Evolutionary conservation across 2,329 filamentous ascomycete genomes (phyloP), one percentile per base, ranked within the genome.

Genomic region (Hirsutella thompsonii): DNA sequence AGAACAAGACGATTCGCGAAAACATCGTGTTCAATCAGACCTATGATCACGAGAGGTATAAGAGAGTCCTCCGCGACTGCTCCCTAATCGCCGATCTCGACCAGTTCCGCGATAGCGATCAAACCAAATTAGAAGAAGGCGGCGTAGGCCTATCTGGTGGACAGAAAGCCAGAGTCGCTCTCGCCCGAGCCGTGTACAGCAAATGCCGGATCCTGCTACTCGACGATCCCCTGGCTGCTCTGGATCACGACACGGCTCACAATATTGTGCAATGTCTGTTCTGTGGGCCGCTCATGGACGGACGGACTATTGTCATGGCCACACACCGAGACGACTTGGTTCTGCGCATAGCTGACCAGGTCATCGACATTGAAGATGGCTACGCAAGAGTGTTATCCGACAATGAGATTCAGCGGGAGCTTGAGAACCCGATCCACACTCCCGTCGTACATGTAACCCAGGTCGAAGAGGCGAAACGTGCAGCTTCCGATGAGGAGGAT

Each of bases 251-350:
- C 21, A 81, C 77, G 0, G 75, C 74, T 0, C 74, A 59, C 56
- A 72, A 54, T 50, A 85, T 66, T 57, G 50, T 94, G 70, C 74
- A 62, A 46, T 74, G 65, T 58, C 71, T 64, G 48, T 67, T 87
- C 39, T 68, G 72, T 18, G 72, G 73, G 0, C 66, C 80, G 0
- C 72, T 82, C 0, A 63, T 72, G 9, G 72, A 76, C 42, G 71
- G 67, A 6, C 72, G 84, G 5, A 84, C 82, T 0, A 79, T 85
- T 0, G 74, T 92, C n/a, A 75, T 88, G 34, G 84, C 90, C 37
- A 88, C 86, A 0, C 83, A 88, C 55, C 71, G 80, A 30, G 80
- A 89, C n/a, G 81, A 89, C 45, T 64, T 94, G 9, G 84, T 87
- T 44, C 72, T 76, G 18, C 68, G 73, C n/a, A 66, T 88, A 35